phyloP scores from a whole-genome alignment of 2,329 filamentous ascomycete genomes.

The Sporothrix inflata region DNA sequence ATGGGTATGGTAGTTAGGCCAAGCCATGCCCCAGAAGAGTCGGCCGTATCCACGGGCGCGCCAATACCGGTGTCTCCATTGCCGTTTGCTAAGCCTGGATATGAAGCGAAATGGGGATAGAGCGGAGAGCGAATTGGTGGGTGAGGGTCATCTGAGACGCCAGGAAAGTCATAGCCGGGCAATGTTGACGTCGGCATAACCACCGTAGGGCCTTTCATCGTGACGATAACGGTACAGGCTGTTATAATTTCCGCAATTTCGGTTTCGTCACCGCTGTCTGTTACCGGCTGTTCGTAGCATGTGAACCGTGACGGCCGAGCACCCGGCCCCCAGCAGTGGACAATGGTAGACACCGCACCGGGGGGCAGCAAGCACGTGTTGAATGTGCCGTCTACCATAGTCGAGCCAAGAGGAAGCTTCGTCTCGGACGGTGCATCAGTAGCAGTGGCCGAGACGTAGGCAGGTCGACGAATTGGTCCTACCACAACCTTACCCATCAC shows the following conservation, averaged over 20 bases:
- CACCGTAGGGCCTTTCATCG: constrained; percentile 59
- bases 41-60: not conserved
- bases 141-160: not conserved
- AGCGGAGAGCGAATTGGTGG: not conserved
- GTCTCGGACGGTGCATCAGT: not conserved
- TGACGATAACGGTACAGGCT: constrained; percentile 52
- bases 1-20: constrained; percentile 42
- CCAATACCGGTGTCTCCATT: not conserved
- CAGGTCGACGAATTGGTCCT: too few species aligned
- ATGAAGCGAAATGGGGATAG: not conserved
- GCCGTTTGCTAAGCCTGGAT: not conserved
- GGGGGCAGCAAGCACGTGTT: constrained; percentile 9
- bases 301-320: constrained; percentile 19
- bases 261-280: not conserved
- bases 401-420: not conserved
- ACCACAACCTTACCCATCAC: too few species aligned
- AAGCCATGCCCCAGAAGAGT: not conserved
- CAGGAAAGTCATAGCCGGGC: constrained; percentile 45
- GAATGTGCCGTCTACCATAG: not conserved
- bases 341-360: not conserved
- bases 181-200: constrained; percentile 47
- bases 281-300: constrained; percentile 23
- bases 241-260: not conserved
- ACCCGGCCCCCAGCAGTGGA: constrained; percentile 29
- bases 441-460: not conserved